Percentiles rank a stretch among this genome's conserved stretches.
Evolutionary conservation across 106 monocot genomes (phyloP).

Genomic region (Platanthera zijinensis): DNA sequence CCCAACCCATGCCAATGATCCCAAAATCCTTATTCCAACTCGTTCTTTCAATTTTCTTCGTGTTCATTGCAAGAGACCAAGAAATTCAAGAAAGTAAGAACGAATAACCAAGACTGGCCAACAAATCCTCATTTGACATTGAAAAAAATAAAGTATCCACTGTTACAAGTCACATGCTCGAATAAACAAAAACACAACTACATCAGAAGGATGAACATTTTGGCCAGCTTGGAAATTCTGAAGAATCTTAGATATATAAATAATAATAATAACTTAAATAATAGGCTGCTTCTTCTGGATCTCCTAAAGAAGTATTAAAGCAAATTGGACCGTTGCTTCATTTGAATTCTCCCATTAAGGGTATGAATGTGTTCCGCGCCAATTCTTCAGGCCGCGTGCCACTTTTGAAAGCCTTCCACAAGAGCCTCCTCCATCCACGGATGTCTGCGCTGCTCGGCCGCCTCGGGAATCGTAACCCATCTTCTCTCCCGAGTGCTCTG

Average conservation of each 20-base stretch:
- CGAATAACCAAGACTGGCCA: too few relatives aligned
- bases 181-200: not conserved
- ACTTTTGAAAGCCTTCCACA: not conserved
- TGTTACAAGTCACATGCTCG: not conserved
- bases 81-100: too few relatives aligned
- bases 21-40: too few relatives aligned
- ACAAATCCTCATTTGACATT: too few relatives aligned
- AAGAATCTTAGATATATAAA: not conserved
- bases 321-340: not conserved
- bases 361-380: not conserved
- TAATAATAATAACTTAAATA: not conserved
- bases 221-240: not conserved
- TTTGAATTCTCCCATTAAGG: not conserved
- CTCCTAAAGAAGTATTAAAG: not conserved
- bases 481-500: conserved; percentile 49
- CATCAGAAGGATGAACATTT: not conserved
- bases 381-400: not conserved
- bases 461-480: conserved; percentile 57
- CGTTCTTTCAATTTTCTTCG: too few relatives aligned
- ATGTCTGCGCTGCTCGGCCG: conserved; percentile 30
- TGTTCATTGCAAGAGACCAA: too few relatives aligned
- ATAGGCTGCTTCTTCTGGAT: not conserved
- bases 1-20: too few relatives aligned
- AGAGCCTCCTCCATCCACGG: conserved; percentile 61
- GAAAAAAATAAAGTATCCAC: not conserved